Evolutionary conservation across 2,329 filamentous ascomycete species (phyloP).

Genomic region (Talaromyces funiculosus): DNA sequence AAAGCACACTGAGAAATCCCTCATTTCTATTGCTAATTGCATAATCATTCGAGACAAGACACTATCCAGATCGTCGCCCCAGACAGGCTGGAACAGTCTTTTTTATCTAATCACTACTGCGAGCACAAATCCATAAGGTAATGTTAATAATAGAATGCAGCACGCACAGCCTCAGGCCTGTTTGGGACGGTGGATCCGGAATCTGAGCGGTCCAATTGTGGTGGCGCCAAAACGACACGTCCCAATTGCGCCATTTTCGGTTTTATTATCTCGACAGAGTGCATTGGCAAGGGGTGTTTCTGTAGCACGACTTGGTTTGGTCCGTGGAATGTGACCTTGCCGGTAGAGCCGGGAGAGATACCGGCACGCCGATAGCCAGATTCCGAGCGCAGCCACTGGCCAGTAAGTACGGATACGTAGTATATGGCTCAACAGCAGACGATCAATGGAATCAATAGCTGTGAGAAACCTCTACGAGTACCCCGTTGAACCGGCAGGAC

Average conservation of each 20-base stretch:
- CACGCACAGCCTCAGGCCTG: conserved; percentile 6
- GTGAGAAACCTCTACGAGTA: too few relatives aligned
- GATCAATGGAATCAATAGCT: neutral
- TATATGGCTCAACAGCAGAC: neutral
- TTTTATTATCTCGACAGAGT: neutral
- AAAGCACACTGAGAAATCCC: neutral
- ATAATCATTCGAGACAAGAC: neutral
- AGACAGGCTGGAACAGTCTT: conserved; percentile 8
- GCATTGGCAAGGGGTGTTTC: neutral
- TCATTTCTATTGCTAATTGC: neutral
- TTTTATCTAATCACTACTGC: neutral
- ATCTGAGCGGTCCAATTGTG: neutral
- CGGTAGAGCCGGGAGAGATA: neutral
- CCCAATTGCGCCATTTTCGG: conserved; percentile 3
- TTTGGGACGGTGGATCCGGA: neutral
- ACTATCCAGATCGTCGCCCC: conserved; percentile 7
- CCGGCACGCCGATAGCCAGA: neutral
- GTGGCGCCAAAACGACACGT: neutral
- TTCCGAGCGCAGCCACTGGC: neutral
- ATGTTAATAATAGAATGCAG: conserved; percentile 9
- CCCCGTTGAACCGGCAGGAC: neutral
- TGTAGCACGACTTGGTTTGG: too few relatives aligned
- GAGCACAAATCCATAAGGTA: neutral
- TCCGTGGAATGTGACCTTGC: neutral
- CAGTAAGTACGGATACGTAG: neutral